Evolutionary conservation across 2,329 filamentous ascomycete genomes (phyloP).

Genomic region (Pezicula carpinea): DNA sequence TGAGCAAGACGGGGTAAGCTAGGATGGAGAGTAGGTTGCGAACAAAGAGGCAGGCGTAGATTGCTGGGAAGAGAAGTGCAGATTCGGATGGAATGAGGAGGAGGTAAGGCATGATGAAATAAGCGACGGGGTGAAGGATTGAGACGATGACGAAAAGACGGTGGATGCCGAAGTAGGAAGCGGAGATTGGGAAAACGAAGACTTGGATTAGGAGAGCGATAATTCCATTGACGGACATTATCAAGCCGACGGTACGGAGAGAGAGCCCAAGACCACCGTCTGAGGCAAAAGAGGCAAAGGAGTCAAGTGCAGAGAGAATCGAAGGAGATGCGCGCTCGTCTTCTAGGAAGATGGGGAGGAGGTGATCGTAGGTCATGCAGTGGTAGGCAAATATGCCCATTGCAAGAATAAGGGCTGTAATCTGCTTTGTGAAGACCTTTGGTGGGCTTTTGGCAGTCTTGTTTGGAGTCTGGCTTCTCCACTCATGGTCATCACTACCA

Average conservation of each 20-base stretch:
- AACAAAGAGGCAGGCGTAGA: constrained; percentile 44
- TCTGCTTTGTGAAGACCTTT: constrained; percentile 55
- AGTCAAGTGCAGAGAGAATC: constrained; percentile 28
- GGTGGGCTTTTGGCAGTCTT: constrained; percentile 1
- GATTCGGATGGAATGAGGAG: constrained; percentile 45
- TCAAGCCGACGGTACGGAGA: constrained; percentile 56
- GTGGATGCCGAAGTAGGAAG: constrained; percentile 54
- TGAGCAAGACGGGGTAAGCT: constrained; percentile 60
- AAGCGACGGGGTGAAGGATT: constrained; percentile 56
- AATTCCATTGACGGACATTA: constrained; percentile 54
- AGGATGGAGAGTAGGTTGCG: constrained; percentile 59
- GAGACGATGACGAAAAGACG: constrained; percentile 51
- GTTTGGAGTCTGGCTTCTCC: constrained; percentile 27
- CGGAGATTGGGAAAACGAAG: constrained; percentile 56
- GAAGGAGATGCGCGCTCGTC: constrained; percentile 51
- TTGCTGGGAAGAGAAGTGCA: constrained; percentile 46
- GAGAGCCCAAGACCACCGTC: constrained; percentile 60
- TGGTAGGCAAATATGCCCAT: constrained; percentile 91
- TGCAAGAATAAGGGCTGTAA: constrained; percentile 74
- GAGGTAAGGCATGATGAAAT: constrained; percentile 54
- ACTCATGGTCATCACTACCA: constrained; percentile 23
- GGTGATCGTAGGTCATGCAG: constrained; percentile 90
- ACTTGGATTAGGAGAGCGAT: constrained; percentile 57
- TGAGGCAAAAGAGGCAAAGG: constrained; percentile 53
- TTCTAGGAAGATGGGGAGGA: constrained; percentile 89